Base-by-base conservation (phyloP, 2,329 filamentous ascomycete species). In the Stagonosporopsis vannaccii region DNA sequence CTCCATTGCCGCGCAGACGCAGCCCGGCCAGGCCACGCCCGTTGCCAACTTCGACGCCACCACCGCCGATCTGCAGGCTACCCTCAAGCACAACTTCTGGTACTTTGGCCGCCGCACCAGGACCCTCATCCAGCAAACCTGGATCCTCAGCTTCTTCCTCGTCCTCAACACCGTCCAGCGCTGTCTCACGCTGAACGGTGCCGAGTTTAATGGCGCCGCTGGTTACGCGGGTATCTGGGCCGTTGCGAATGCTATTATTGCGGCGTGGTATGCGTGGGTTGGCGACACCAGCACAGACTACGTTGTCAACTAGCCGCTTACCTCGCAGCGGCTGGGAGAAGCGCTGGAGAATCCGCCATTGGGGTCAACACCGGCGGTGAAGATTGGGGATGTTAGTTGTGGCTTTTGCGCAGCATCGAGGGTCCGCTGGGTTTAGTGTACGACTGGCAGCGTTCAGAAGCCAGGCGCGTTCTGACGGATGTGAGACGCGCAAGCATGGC, bases 151-250 rank as follows among this genome's bases (percentile, higher is more conserved):
- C 0, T 62, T 68, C 1, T 76, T 82, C 56, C 69, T 80, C 11
- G 71, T 82, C 8, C 66, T 77, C n/a, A 84, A 85, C 66, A 85
- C 83, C 0, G 86, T 88, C 55, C 77, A 92, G 36, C 85, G 90
- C 69, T 85, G 87, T 22, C 84, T 87, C 51, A 89, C 87, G 0
- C 78, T 97, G 19, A 81, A 85, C 40, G 90, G 91, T 4, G 86
- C 91, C 11, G 89, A 93, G 67, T 60, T 85, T 4, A 66, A 80
- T 0, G 94, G 93, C 11, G 91, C 92, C 1, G 78, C 81, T 3
- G 85, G 84, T 0, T 98, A 92, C 81, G 87, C 90, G 2, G 80
- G 80, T 20, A 80, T 94, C 32, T 97, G 92, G 92, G 85, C 85
- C n/a, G 67, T 82, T 20, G 90, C 89, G 6, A 84, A 85, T 3